Percentiles rank a stretch among this genome's conserved stretches.
Conservation (phyloP, 495 filamentous ascomycete genomes). For the Tuber microsphaerosporum region DNA sequence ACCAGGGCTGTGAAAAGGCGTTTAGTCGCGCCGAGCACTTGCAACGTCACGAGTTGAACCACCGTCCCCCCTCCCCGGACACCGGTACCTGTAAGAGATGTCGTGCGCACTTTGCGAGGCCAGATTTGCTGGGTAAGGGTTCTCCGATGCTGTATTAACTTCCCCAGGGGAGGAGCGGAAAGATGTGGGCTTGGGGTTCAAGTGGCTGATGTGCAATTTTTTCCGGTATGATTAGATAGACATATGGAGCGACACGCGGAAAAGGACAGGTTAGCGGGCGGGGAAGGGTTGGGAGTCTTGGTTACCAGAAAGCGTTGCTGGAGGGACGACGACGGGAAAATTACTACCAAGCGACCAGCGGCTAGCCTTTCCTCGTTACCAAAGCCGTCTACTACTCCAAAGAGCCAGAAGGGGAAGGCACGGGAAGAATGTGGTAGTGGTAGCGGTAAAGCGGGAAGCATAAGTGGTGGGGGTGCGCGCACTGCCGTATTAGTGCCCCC, state of each 20-base stretch:
- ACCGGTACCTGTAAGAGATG: conserved; percentile 54
- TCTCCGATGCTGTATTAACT: background rate
- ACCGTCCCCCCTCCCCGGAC: conserved; percentile 48
- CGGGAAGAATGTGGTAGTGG: conserved; percentile 20
- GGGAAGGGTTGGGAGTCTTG: conserved; percentile 52
- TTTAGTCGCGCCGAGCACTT: conserved; percentile 57
- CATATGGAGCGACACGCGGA: conserved; percentile 56
- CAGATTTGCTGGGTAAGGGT: conserved; percentile 50
- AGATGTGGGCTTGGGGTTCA: background rate
- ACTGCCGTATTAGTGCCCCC: background rate
- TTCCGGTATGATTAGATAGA: conserved; percentile 45
- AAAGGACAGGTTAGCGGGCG: conserved; percentile 56
- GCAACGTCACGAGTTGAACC: conserved; percentile 55
- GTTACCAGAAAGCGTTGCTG: conserved; percentile 58
- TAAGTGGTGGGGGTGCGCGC: background rate
- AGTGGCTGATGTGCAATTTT: background rate
- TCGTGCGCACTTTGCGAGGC: conserved; percentile 53
- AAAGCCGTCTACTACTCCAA: conserved; percentile 21
- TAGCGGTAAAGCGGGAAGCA: background rate
- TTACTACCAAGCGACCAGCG: conserved; percentile 47
- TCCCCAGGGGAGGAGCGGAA: background rate
- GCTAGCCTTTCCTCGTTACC: conserved; percentile 19
- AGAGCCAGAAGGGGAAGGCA: conserved; percentile 9
- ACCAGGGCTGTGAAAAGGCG: conserved; percentile 49
- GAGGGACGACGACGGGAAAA: conserved; percentile 52